Conservation (phyloP, 2,329 filamentous ascomycete species). For the Xylaria sp. region DNA sequence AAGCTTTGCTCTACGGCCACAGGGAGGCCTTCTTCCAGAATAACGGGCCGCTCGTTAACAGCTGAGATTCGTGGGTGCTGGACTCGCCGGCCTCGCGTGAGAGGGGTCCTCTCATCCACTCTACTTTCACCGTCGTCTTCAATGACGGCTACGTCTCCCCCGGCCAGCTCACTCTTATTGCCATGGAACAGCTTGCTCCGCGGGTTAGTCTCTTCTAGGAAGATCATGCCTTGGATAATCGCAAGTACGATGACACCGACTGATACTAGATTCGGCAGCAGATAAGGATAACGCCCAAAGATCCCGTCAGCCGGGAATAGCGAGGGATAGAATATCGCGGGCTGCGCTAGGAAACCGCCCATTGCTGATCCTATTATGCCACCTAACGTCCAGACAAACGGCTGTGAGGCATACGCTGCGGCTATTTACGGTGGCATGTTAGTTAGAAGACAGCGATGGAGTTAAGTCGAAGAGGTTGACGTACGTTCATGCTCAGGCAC, state of each 20-base stretch:
- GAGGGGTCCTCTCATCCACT: slow-evolving; percentile 39
- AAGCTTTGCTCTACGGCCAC: slow-evolving; percentile 44
- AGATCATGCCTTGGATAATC: slow-evolving; percentile 64
- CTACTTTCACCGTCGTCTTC: slow-evolving; percentile 37
- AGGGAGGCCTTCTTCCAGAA: slow-evolving; percentile 45
- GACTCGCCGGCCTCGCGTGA: slow-evolving; percentile 22
- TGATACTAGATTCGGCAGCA: slow-evolving; percentile 71
- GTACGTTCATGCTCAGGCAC: slow-evolving; percentile 49
- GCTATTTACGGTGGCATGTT: slow-evolving; percentile 28
- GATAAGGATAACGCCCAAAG: slow-evolving; percentile 70
- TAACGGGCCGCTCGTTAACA: slow-evolving; percentile 37
- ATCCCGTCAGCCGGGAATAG: slow-evolving; percentile 48
- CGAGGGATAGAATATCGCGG: slow-evolving; percentile 43
- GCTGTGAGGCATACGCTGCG: slow-evolving; percentile 44
- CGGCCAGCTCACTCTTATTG: slow-evolving; percentile 21
- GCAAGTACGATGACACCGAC: slow-evolving; percentile 66
- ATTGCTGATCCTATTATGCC: slow-evolving; percentile 46
- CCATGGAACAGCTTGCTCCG: slow-evolving; percentile 16
- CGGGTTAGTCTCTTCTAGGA: slow-evolving; percentile 57
- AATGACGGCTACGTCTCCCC: slow-evolving; percentile 27
- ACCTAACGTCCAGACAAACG: slow-evolving; percentile 47
- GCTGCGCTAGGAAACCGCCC: slow-evolving; percentile 46
- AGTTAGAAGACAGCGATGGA: not conserved
- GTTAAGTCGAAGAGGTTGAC: slow-evolving; percentile 4
- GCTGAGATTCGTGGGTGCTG: slow-evolving; percentile 26